Evolutionary conservation across 331 rosid genomes (phyloP).

Genomic region (Acacia pycnantha): DNA sequence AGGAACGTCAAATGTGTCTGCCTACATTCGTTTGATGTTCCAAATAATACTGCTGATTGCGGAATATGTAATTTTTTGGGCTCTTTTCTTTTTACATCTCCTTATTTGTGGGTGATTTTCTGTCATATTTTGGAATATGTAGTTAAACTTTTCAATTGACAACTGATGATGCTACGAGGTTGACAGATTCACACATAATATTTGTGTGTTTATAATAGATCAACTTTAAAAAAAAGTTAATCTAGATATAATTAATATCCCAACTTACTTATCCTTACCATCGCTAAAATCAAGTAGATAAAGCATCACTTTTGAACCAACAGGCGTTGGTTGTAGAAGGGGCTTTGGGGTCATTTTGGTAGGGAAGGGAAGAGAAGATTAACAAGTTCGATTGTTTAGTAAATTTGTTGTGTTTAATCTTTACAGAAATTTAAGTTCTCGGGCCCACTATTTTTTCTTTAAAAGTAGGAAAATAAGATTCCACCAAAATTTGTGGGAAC

Average conservation of each 20-base stretch:
- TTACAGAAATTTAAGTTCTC: too few relatives aligned
- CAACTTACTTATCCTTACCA: not conserved
- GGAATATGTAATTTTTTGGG: not conserved
- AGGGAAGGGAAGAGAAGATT: too few relatives aligned
- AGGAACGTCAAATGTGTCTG: constrained; percentile 3
- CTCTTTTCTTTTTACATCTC: not conserved
- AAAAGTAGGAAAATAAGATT: too few relatives aligned
- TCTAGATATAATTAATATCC: not conserved
- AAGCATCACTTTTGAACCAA: not conserved
- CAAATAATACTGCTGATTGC: not conserved
- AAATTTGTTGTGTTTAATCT: too few relatives aligned
- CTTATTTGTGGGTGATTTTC: not conserved
- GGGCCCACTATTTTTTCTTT: too few relatives aligned
- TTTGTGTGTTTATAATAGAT: too few relatives aligned
- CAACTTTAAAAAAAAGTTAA: too few relatives aligned
- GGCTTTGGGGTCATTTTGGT: too few relatives aligned
- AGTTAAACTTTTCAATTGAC: not conserved
- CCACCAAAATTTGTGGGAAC: too few relatives aligned
- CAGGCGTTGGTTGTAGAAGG: too few relatives aligned
- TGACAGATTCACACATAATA: not conserved
- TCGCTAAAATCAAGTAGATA: not conserved
- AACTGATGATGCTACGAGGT: not conserved
- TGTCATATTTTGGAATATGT: not conserved
- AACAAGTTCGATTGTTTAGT: too few relatives aligned
- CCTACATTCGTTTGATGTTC: constrained; percentile 20